These are phyloP conservation scores for Aspergillus brasiliensis DNA, from an alignment of 2,329 filamentous ascomycete genomes.

Conservation along the genomic window DNA sequence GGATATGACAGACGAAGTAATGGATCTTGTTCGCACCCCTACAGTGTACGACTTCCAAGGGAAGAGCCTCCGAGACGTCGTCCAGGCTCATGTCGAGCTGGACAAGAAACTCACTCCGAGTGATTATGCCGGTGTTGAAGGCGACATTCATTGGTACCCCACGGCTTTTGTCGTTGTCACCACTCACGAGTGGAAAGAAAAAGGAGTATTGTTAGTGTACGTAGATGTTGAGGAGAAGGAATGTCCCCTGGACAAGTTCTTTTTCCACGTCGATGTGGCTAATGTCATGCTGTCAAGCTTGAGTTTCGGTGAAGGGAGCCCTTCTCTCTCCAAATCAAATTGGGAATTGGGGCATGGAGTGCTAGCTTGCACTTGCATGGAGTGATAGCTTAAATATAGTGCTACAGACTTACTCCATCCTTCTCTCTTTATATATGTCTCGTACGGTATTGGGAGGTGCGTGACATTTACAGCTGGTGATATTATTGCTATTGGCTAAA, in stretches of 20 bases:
- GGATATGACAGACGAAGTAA: not conserved
- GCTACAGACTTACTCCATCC: no score
- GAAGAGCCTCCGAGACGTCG: not conserved
- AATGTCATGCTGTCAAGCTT: constrained; percentile 1
- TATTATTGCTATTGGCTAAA: no score
- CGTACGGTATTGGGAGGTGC: no score
- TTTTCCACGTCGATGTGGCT: not conserved
- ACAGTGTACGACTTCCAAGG: not conserved
- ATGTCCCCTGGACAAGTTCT: not conserved
- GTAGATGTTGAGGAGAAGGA: not conserved
- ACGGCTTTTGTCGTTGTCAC: constrained; percentile 9
- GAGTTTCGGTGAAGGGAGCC: not conserved
- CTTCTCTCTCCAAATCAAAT: not conserved
- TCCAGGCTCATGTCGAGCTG: constrained; percentile 5
- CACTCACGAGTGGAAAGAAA: constrained; percentile 1
- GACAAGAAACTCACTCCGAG: constrained; percentile 5
- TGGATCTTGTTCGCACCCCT: constrained; percentile 2
- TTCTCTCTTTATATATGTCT: no score
- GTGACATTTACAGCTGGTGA: no score
- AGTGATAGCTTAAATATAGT: no score
- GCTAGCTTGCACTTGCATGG: no score
- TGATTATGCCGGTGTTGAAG: not conserved
- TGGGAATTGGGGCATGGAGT: not conserved
- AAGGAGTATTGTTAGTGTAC: constrained; percentile 9
- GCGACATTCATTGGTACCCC: constrained; percentile 7